Base-by-base conservation (phyloP, 2,329 filamentous ascomycete species). In the Grosmannia penicillata region DNA sequence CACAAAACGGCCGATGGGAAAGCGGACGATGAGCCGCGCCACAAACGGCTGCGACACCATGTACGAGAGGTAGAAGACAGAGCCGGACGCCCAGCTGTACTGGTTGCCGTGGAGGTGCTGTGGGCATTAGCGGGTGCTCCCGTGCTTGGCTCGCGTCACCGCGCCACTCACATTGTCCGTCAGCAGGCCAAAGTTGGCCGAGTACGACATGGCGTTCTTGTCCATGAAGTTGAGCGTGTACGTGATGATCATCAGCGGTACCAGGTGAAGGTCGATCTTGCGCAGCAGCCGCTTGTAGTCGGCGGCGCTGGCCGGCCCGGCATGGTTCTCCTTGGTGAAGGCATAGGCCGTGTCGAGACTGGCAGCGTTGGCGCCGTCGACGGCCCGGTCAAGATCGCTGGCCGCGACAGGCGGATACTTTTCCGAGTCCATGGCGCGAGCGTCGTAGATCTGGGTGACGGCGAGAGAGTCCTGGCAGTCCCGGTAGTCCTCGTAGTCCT, bases 1-100 rank as follows among this genome's bases (percentile, higher is more conserved):
- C 32, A 59, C 46, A 19, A 52, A 48, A 34, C 55, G 58, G 17
- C 55, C 57, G 13, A 60, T 48, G 8, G 56, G 56, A 27, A 58
- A 51, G n/a, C 46, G 48, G 40, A 57, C 55, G n/a, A 59, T 45
- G 0, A 57, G 40, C 15, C 41, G 47, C n/a, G 49, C 50, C 17
- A 36, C 36, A 14, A 39, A 13, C 6, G 36, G 36, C 24, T 39
- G 34, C 3, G 37, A 39, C 10, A 43, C 33, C n/a, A 39, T 17
- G 29, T 38, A 39, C 23, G 31, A 31, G 13, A 40, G 24, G 15
- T 40, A 40, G 14, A 44, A 44, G 8, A 44, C 25, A 14, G 42
- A 44, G 25, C 42, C 42, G 9, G 31, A 33, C 1, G 31, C 31
- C 41, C 41, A 43, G 35, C 35, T 40, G 37, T 40, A 43, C 15